Percentiles rank a stretch among this genome's conserved stretches.
These are phyloP conservation scores for Cynara cardunculus DNA, from an alignment of 129 eudicot genomes.

Conservation along the genomic window DNA sequence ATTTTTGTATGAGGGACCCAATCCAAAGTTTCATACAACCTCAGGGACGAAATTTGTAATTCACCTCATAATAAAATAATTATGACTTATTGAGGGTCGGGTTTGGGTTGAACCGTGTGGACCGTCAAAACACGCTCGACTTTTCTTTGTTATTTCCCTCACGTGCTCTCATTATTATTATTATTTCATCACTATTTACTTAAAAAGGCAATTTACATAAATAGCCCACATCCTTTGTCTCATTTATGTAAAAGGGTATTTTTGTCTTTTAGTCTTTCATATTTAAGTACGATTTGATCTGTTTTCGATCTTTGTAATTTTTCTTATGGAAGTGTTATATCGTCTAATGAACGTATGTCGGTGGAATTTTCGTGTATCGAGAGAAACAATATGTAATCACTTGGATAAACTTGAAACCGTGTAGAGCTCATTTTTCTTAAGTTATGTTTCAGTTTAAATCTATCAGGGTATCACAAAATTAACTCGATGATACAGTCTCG, in stretches of 20 bases:
- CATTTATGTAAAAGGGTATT: neutral
- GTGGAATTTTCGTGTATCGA: neutral
- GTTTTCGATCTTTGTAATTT: too few relatives aligned
- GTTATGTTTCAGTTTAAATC: neutral
- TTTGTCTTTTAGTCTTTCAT: too few relatives aligned
- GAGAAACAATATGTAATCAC: neutral
- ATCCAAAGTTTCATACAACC: too few relatives aligned
- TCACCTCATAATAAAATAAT: too few relatives aligned
- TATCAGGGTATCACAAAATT: too few relatives aligned
- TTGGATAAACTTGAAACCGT: neutral
- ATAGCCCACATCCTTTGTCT: neutral
- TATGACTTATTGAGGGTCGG: neutral
- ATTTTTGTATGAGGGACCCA: too few relatives aligned
- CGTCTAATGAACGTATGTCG: neutral
- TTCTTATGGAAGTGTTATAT: neutral
- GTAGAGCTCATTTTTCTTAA: too few relatives aligned
- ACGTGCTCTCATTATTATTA: constrained; percentile 1
- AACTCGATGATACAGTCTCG: neutral
- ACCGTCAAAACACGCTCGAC: constrained; percentile 16
- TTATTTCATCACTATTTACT: neutral
- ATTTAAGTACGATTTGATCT: too few relatives aligned
- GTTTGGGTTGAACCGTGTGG: constrained; percentile 13
- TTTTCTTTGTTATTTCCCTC: neutral
- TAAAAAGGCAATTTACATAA: neutral
- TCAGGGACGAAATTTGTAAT: too few relatives aligned